phyloP scores from a whole-genome alignment of 208 protist genomes.

The Wallacemonas rigidus region DNA sequence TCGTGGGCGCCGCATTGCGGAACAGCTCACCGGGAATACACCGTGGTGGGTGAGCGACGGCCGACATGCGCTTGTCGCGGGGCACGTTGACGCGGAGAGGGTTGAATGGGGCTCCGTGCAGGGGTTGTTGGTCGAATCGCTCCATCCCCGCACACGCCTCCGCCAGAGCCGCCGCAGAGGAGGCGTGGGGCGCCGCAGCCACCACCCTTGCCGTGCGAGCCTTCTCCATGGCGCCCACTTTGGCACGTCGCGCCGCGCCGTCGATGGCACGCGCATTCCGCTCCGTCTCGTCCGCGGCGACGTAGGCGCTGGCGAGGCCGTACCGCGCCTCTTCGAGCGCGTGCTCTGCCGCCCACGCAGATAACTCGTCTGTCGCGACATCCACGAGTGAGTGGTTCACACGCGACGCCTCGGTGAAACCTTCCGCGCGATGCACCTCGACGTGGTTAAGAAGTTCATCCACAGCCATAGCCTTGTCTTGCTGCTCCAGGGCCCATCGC shows the following conservation, averaged over 20 bases:
- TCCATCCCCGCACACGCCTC: conserved; percentile 20
- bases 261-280: conserved; percentile 5
- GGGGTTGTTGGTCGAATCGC: conserved; percentile 5
- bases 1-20: background rate
- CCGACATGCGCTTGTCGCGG: conserved; percentile 19
- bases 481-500: conserved; percentile 40
- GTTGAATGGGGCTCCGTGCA: conserved; percentile 2
- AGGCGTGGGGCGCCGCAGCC: conserved; percentile 9
- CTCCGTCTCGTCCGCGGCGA: conserved; percentile 26
- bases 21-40: conserved; percentile 11
- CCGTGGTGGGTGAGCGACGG: conserved; percentile 14
- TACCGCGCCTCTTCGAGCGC: conserved; percentile 46
- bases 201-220: conserved; percentile 25
- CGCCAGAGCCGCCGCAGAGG: conserved; percentile 18
- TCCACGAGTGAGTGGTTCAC: conserved; percentile 6
- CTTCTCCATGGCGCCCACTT: conserved; percentile 28
- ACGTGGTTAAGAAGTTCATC: conserved; percentile 31
- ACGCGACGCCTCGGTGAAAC: conserved; percentile 33
- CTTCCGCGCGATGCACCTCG: conserved; percentile 28
- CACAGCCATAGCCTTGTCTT: conserved; percentile 28
- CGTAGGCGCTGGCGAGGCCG: conserved; percentile 47
- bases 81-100: conserved; percentile 8
- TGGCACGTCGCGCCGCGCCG: conserved; percentile 29
- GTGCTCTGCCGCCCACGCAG: conserved; percentile 63
- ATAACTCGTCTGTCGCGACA: conserved; percentile 32